These are phyloP conservation scores for Solanum ossicruentum DNA, from an alignment of 257 asterid genomes.

Conservation along the genomic window DNA sequence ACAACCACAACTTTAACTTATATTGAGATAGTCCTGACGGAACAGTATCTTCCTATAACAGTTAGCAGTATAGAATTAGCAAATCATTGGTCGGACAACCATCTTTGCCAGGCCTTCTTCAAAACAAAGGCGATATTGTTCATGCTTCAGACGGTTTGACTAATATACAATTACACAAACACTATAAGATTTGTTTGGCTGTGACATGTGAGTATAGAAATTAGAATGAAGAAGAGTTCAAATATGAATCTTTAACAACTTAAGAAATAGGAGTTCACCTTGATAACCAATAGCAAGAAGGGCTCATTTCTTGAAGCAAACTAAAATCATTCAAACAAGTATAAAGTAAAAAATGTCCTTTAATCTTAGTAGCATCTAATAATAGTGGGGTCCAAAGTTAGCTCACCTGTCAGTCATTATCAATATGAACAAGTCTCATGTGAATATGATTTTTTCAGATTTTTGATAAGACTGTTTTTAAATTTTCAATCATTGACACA, in stretches of 20 bases:
- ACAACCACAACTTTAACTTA: not conserved
- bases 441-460: not conserved
- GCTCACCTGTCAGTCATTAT: not conserved
- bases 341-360: not conserved
- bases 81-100: not conserved
- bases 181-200: not conserved
- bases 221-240: not conserved
- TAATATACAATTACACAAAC: not conserved
- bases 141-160: not conserved
- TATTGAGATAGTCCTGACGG: not conserved
- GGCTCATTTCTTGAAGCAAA: not conserved
- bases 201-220: not conserved
- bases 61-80: not conserved
- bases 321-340: not conserved
- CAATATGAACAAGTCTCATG: constrained; percentile 3
- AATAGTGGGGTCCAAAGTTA: not conserved
- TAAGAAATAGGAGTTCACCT: not conserved
- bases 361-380: not conserved
- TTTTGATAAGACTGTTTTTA: not conserved
- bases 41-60: not conserved
- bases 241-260: not conserved
- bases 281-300: not conserved
- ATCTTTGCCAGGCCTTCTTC: not conserved
- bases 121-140: not conserved
- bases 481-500: not conserved